Evolutionary conservation across 176 grass and related monocot genomes (phyloP).

Genomic region (Ampelocalamus luodianensis): DNA sequence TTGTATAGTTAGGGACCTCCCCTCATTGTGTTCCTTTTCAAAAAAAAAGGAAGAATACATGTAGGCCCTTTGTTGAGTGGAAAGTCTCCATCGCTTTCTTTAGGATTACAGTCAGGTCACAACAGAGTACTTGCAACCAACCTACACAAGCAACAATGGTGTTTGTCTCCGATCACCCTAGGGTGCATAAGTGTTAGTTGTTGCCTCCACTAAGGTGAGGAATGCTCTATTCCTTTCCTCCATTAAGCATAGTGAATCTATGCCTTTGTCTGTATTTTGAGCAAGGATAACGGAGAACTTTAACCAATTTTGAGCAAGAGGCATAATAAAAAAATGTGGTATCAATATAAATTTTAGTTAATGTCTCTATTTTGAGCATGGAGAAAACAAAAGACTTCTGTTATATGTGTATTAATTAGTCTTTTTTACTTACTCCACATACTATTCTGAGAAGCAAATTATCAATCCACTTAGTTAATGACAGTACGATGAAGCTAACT

Average conservation of each 20-base stretch:
- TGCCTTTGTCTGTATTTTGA: background rate
- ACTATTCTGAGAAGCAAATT: background rate
- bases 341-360: constrained; percentile 7
- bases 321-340: background rate
- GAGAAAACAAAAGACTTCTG: constrained; percentile 6
- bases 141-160: constrained; percentile 27
- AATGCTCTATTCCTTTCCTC: background rate
- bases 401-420: constrained; percentile 6
- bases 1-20: background rate
- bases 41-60: constrained; percentile 15
- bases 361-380: background rate
- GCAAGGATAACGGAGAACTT: constrained; percentile 22
- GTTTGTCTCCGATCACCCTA: background rate
- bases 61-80: constrained; percentile 8
- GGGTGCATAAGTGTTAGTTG: background rate
- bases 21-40: background rate
- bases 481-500: constrained; percentile 20
- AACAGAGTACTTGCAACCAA: background rate
- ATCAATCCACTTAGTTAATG: constrained; percentile 2
- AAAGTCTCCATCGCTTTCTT: background rate
- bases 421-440: constrained; percentile 8
- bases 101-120: constrained; percentile 7
- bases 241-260: background rate
- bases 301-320: constrained; percentile 28
- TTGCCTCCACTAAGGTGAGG: constrained; percentile 22